phyloP scores from a whole-genome alignment of 345 rosid genomes.

The Hibiscus syriacus region DNA sequence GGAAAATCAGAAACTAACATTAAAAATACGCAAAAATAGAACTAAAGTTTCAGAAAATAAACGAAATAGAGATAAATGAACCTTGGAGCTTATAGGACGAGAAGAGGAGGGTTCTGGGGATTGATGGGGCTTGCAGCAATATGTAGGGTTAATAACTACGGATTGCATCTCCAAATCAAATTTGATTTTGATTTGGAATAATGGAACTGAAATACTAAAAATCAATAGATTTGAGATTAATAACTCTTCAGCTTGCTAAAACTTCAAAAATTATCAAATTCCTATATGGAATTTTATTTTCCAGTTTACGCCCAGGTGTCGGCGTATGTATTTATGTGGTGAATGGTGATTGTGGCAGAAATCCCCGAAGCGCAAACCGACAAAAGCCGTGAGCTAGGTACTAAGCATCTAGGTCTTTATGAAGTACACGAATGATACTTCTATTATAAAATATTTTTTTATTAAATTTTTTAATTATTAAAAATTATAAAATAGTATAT shows the following conservation, averaged over 20 bases:
- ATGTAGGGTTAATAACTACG: slow-evolving; percentile 32
- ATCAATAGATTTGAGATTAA: not conserved
- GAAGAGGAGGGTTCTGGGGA: slow-evolving; percentile 38
- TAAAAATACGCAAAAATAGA: not conserved
- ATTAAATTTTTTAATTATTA: no score
- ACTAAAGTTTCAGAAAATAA: not conserved
- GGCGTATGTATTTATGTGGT: not conserved
- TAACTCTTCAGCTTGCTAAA: not conserved
- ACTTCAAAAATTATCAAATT: not conserved
- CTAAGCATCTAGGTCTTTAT: no score
- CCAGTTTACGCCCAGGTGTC: not conserved
- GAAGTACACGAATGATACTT: no score
- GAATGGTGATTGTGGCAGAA: not conserved
- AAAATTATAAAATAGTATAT: no score
- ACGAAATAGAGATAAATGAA: not conserved
- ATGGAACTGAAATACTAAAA: not conserved
- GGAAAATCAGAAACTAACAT: not conserved
- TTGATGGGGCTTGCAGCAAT: slow-evolving; percentile 34
- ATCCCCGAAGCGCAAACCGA: not conserved
- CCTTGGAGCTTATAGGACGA: slow-evolving; percentile 21
- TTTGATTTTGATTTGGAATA: not conserved
- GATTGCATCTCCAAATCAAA: slow-evolving; percentile 42
- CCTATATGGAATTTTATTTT: not conserved
- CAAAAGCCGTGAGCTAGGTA: not conserved
- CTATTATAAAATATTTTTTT: no score